Conservation (phyloP, 192 early-diverging fungal genomes). For the Thamnidium elegans region DNA sequence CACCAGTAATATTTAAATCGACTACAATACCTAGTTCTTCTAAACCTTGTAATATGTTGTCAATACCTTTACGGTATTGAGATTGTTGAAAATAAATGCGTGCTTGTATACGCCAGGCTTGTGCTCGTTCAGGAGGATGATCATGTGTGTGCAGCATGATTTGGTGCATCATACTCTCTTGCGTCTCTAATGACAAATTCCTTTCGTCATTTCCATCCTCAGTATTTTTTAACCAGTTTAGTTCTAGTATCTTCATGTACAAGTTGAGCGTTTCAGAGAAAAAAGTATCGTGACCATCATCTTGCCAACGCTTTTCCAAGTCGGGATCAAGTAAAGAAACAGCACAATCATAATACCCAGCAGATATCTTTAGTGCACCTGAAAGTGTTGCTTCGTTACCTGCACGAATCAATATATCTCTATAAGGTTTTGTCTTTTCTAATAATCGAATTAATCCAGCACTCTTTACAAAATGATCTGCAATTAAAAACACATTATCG, state of each 20-base stretch:
- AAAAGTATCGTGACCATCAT: slow-evolving; percentile 7
- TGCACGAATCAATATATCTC: slow-evolving; percentile 17
- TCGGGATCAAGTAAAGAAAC: neutral
- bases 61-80: slow-evolving; percentile 17
- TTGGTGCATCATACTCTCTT: neutral
- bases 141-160: slow-evolving; percentile 10
- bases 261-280: slow-evolving; percentile 25
- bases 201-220: neutral
- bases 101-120: slow-evolving; percentile 24
- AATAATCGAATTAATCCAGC: neutral
- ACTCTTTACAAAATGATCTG: slow-evolving; percentile 23
- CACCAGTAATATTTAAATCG: neutral
- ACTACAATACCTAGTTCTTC: neutral
- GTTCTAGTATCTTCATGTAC: slow-evolving; percentile 13
- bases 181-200: neutral
- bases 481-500: slow-evolving; percentile 21
- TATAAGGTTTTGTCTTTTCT: slow-evolving; percentile 7
- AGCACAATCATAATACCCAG: slow-evolving; percentile 15
- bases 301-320: slow-evolving; percentile 9
- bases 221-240: slow-evolving; percentile 7
- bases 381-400: slow-evolving; percentile 14
- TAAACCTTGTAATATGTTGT: slow-evolving; percentile 12
- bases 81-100: slow-evolving; percentile 22
- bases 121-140: slow-evolving; percentile 15
- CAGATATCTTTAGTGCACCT: slow-evolving; percentile 18